Percentiles rank a stretch among this genome's conserved stretches.
Conservation (phyloP, 768 basidiomycete genomes). For the Trametes coccinea region DNA sequence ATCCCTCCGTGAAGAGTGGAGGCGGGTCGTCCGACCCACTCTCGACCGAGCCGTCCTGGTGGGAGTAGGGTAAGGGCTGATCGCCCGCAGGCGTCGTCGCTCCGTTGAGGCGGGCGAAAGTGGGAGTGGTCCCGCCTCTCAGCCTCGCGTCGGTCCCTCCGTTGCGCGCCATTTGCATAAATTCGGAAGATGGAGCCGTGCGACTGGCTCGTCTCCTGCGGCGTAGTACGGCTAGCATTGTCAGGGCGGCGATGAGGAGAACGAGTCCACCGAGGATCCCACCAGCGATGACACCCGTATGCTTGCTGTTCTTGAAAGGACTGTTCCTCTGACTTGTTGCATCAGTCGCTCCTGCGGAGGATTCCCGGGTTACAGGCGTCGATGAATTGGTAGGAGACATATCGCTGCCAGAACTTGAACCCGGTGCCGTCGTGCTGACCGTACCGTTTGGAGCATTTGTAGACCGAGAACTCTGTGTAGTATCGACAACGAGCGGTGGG, state of each 20-base stretch:
- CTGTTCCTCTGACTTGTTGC: neutral
- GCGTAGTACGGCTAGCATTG: conserved; percentile 42
- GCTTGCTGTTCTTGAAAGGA: neutral
- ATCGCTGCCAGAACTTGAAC: no score
- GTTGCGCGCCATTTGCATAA: conserved; percentile 31
- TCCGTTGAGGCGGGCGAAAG: neutral
- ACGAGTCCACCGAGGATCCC: conserved; percentile 51
- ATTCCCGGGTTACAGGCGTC: no score
- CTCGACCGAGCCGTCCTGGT: conserved; percentile 3
- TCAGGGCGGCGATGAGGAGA: conserved; percentile 33
- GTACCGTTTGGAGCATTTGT: no score
- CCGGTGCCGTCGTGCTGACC: no score
- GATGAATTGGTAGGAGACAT: no score
- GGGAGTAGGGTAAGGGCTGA: neutral
- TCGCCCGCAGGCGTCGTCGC: neutral
- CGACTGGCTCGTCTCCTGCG: conserved; percentile 40
- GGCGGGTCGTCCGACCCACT: conserved; percentile 11
- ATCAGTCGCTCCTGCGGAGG: no score
- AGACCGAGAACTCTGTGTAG: no score
- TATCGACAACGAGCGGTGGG: no score
- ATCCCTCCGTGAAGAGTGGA: conserved; percentile 27
- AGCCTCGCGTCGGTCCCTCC: neutral
- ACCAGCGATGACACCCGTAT: conserved; percentile 52
- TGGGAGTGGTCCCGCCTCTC: no score
- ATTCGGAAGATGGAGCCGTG: conserved; percentile 62